These are phyloP conservation scores for Mycena capillaripes DNA, from an alignment of 768 basidiomycete genomes.

Conservation along the genomic window DNA sequence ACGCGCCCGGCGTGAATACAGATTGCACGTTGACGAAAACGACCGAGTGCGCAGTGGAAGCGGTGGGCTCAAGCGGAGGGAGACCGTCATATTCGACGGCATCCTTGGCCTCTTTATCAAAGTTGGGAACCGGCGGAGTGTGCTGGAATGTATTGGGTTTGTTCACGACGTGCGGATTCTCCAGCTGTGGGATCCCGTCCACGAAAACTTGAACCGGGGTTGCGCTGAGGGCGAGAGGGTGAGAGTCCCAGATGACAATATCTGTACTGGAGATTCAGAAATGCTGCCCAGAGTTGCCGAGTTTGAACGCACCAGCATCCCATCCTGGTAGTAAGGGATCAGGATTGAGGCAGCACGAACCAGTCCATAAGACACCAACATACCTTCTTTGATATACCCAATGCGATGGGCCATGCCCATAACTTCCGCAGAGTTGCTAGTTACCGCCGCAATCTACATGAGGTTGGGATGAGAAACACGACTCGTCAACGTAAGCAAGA, in stretches of 20 bases:
- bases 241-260: conserved; percentile 86
- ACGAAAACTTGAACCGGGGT: conserved; percentile 91
- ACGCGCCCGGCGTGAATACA: conserved; percentile 52
- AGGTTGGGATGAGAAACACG: not conserved
- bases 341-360: too few species aligned
- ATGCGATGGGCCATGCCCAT: conserved; percentile 87
- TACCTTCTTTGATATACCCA: conserved; percentile 80
- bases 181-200: conserved; percentile 87
- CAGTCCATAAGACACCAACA: too few species aligned
- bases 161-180: conserved; percentile 56
- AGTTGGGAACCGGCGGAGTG: conserved; percentile 75
- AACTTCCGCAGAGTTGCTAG: conserved; percentile 76
- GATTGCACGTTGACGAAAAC: conserved; percentile 76
- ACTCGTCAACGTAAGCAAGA: too few species aligned
- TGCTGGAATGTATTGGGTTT: conserved; percentile 66
- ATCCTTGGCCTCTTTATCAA: conserved; percentile 74
- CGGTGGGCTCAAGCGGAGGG: conserved; percentile 72
- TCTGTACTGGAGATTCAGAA: conserved; percentile 55
- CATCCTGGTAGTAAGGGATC: too few species aligned
- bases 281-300: not conserved
- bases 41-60: conserved; percentile 50
- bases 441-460: conserved; percentile 63
- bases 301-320: conserved; percentile 71
- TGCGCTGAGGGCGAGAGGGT: conserved; percentile 89
- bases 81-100: conserved; percentile 80